Base-by-base conservation (phyloP, 2,329 filamentous ascomycete species). In the Colletotrichum salicis region DNA sequence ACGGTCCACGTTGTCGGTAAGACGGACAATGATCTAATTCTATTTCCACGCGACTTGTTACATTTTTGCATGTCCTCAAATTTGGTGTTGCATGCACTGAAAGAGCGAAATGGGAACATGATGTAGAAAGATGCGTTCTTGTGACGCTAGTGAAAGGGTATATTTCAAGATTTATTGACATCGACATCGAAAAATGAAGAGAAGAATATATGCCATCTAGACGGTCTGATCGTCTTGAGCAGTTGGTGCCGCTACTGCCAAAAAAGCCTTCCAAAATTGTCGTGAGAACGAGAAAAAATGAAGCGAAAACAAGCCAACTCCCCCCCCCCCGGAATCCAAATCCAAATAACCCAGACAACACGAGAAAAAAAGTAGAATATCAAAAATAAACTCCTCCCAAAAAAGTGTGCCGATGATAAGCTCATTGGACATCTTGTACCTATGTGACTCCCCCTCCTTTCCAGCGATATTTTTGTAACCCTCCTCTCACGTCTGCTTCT, bases 111-210 rank as follows among this genome's bases (percentile, higher is more conserved):
- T 48, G n/a, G 41, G 41, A 48, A 15, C 35, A 22, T 41, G 51
- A 41, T 63, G 52, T 51, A 31, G 8, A 67, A 48, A 61, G 19
- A 24, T 45, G 68, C 58, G 58, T 71, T 58, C 68, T 57, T 59
- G 13, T 29, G 35, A 69, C 58, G 69, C 64, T 59, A 56, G 59
- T 52, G 64, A 71, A 64, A 69, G 69, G 69, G 69, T 71, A 71
- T 71, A 71, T 71, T 65, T 69, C 48, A 41, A 55, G 56, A 29
- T 45, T 48, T 22, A 48, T 48, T 19, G 41, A 48, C 56, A 51
- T 33, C 33, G 48, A 55, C 24, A 41, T n/a, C 27, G 37, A 58
- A 52, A 22, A 45, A 7, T 48, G 64, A 37, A 6, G 8, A 24
- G 27, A 33, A 15, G 22, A 33, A 13, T 33, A 13, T 5, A 13